phyloP scores from a whole-genome alignment of 169 alveolate genomes.

The Plasmodium yoelii region DNA sequence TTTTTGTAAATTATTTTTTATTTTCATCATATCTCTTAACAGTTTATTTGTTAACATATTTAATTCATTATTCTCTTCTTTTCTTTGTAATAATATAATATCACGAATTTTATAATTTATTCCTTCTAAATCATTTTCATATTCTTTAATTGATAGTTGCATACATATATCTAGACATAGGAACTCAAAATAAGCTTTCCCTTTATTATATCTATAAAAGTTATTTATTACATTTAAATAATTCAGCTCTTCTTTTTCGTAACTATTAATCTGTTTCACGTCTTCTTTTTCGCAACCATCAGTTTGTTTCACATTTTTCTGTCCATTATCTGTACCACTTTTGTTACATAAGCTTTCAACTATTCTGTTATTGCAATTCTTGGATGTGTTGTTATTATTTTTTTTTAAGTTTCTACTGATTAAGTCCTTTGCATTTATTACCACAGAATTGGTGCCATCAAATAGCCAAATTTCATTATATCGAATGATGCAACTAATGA shows the following conservation, averaged over 20 bases:
- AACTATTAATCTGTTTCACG: background rate
- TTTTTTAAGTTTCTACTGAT: slow-evolving; percentile 28
- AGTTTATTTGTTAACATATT: slow-evolving; percentile 45
- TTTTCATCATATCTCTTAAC: slow-evolving; percentile 65
- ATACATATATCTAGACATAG: slow-evolving; percentile 58
- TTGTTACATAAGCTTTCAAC: background rate
- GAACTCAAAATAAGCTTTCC: slow-evolving; percentile 30
- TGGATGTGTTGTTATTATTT: background rate
- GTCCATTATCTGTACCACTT: background rate
- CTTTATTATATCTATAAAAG: slow-evolving; percentile 39
- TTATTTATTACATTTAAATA: slow-evolving; percentile 37
- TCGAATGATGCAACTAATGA: slow-evolving; percentile 57
- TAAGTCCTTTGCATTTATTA: slow-evolving; percentile 38
- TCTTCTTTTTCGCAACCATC: slow-evolving; percentile 21
- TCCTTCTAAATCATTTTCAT: slow-evolving; percentile 25
- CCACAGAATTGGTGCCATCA: slow-evolving; percentile 38
- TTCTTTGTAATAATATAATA: slow-evolving; percentile 30
- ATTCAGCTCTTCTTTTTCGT: slow-evolving; percentile 42
- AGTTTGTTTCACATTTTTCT: background rate
- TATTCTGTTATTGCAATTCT: background rate
- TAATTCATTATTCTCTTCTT: slow-evolving; percentile 51
- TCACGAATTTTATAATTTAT: slow-evolving; percentile 20
- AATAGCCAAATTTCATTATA: slow-evolving; percentile 52
- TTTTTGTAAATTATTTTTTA: slow-evolving; percentile 48
- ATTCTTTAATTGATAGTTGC: slow-evolving; percentile 62